Base-by-base conservation (phyloP, 805 yeast species). In the Phaffomyces thermotolerans region DNA sequence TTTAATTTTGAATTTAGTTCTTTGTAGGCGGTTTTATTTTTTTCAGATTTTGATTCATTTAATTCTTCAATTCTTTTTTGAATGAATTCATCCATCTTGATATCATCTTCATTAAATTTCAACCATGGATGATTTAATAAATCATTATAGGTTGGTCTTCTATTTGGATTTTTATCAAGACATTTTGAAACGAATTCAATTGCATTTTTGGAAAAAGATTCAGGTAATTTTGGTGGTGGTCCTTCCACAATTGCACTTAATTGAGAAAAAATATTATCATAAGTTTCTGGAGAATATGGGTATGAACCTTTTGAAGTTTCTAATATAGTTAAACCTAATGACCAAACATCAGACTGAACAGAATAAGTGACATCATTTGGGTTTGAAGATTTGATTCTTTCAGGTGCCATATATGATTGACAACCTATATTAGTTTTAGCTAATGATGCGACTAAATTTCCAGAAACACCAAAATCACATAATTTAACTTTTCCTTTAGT, bases 341-440 rank as follows among this genome's bases (percentile, higher is more conserved):
- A 88, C 99, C 99, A 91, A 48, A 91, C 79, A 64, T 91, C 99
- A 9, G 95, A 82, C 58, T 91, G 97, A 4, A 89, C 96, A 2
- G 96, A 80, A 64, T 91, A 91, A 0, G 93, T 78, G 8, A 77
- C 71, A 52, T 79, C 90, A 57, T 84, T 89, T 2, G 89, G 91
- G 50, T 69, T 79, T 48, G 74, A 56, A 0, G 85, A 77, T 57
- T 81, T 80, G 53, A 93, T 93, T 58, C 99, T 76, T 61, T 91
- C 99, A 1, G 99, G 99, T 1, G 98, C 98, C 98, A 93, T 93
- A 64, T 91, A 91, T 1, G 95, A 84, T 65, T 93, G 99, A 65
- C 99, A 91, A 5, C 99, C 99, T 52, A 91, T 88, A 55, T 93
- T 91, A 0, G 99, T 91, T 56, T 88, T 81, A 14, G 98, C 98